Conservation (phyloP, 73 alveolate species). For the Breviolum minutum region DNA sequence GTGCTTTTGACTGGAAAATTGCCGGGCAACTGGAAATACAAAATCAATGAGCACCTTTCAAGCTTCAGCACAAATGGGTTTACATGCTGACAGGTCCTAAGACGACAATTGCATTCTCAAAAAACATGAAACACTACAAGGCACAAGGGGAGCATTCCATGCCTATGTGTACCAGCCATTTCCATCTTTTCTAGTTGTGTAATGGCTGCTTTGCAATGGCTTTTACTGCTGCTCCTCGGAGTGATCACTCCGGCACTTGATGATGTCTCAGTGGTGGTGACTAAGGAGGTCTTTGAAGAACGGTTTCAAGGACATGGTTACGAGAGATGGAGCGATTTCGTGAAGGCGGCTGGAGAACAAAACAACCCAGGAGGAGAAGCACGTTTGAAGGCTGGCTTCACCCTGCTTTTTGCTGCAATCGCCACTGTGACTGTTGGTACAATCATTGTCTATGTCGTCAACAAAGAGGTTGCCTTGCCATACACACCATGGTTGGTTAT, state of each 20-base stretch:
- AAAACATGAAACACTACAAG: too few relatives aligned
- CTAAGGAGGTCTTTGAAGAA: constrained; percentile 53
- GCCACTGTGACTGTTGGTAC: constrained; percentile 78
- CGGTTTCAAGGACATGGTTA: constrained; percentile 56
- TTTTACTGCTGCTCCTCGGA: not conserved
- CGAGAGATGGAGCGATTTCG: constrained; percentile 57
- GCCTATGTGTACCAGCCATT: too few relatives aligned
- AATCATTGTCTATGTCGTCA: not conserved
- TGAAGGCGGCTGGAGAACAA: constrained; percentile 59
- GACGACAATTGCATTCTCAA: too few relatives aligned
- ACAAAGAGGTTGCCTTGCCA: constrained; percentile 25
- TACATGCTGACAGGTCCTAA: too few relatives aligned
- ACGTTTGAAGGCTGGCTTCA: constrained; percentile 73
- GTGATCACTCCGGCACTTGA: constrained; percentile 15
- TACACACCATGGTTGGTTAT: constrained; percentile 42
- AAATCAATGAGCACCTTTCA: too few relatives aligned
- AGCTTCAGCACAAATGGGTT: too few relatives aligned
- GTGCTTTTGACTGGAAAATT: too few relatives aligned
- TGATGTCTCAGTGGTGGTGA: constrained; percentile 52
- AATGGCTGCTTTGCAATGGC: not conserved
- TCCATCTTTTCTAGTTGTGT: too few relatives aligned
- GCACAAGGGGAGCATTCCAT: too few relatives aligned
- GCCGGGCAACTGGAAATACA: too few relatives aligned
- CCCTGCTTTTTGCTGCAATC: constrained; percentile 53
- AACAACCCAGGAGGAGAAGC: constrained; percentile 91